These are phyloP conservation scores for Phialemonium atrogriseum DNA, from an alignment of 2,329 filamentous ascomycete species.

Conservation along the genomic window DNA sequence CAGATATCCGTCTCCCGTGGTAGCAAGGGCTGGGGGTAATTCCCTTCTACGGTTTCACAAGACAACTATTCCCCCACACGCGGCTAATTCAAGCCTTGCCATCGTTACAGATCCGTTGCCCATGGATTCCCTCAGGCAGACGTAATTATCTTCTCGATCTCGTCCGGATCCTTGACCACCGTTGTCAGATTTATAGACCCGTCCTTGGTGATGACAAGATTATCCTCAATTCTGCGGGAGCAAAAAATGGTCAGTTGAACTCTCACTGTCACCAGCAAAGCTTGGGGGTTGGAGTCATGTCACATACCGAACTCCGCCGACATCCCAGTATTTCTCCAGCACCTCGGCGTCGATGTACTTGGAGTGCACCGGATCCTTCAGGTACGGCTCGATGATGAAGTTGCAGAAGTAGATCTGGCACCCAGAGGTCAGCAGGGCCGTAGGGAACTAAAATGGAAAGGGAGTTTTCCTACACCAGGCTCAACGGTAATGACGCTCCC, in stretches of 20 bases:
- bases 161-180: constrained; percentile 51
- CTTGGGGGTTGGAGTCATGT: constrained; percentile 11
- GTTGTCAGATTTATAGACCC: constrained; percentile 59
- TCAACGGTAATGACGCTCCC: constrained; percentile 89
- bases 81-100: too few relatives aligned
- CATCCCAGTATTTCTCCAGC: constrained; percentile 72
- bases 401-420: constrained; percentile 75
- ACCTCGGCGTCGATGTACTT: constrained; percentile 70
- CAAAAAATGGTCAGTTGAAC: constrained; percentile 3
- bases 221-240: constrained; percentile 52
- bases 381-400: constrained; percentile 77
- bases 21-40: too few relatives aligned
- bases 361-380: constrained; percentile 61
- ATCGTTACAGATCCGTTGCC: too few relatives aligned
- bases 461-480: constrained; percentile 63
- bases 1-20: too few relatives aligned
- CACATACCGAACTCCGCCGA: constrained; percentile 58
- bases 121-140: too few relatives aligned
- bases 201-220: constrained; percentile 53
- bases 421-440: constrained; percentile 4
- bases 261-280: not conserved
- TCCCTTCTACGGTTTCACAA: too few relatives aligned
- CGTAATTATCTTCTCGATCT: constrained; percentile 47
- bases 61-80: too few relatives aligned
- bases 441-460: constrained; percentile 1